phyloP scores from a whole-genome alignment of 208 protist genomes.

The Sergeia podlipaevii region DNA sequence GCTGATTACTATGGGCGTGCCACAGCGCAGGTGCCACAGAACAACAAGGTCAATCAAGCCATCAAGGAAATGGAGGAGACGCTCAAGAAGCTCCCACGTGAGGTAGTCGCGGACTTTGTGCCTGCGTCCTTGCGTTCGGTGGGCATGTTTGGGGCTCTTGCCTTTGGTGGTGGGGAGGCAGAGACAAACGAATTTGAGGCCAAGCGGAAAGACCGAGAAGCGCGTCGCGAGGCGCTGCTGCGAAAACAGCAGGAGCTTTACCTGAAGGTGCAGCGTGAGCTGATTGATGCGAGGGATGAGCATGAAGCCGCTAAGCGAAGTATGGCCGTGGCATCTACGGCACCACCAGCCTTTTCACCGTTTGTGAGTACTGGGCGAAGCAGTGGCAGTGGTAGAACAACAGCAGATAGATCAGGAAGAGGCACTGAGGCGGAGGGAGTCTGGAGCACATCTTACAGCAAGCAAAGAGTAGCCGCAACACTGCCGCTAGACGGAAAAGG shows the following conservation, averaged over 20 bases:
- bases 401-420: no score
- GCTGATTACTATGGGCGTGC: slow-evolving; percentile 58
- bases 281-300: slow-evolving; percentile 4
- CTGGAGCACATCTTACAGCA: no score
- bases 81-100: slow-evolving; percentile 13
- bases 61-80: slow-evolving; percentile 13
- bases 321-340: background rate
- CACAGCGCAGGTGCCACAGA: slow-evolving; percentile 5
- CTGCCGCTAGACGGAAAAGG: no score
- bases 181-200: slow-evolving; percentile 19
- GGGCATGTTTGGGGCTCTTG: slow-evolving; percentile 17
- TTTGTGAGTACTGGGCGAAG: no score
- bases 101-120: slow-evolving; percentile 9
- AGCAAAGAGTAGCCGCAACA: no score
- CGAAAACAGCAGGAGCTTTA: slow-evolving; percentile 47
- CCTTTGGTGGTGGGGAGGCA: slow-evolving; percentile 27
- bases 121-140: slow-evolving; percentile 7
- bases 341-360: background rate
- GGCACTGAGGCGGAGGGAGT: no score
- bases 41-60: slow-evolving; percentile 3
- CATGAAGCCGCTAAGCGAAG: slow-evolving; percentile 1
- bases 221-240: slow-evolving; percentile 27
- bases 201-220: slow-evolving; percentile 19
- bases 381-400: no score
- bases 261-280: slow-evolving; percentile 16